Percentiles rank a stretch among this genome's conserved stretches.
Conservation (phyloP, 495 filamentous ascomycete genomes). For the Neurospora hispaniola region DNA sequence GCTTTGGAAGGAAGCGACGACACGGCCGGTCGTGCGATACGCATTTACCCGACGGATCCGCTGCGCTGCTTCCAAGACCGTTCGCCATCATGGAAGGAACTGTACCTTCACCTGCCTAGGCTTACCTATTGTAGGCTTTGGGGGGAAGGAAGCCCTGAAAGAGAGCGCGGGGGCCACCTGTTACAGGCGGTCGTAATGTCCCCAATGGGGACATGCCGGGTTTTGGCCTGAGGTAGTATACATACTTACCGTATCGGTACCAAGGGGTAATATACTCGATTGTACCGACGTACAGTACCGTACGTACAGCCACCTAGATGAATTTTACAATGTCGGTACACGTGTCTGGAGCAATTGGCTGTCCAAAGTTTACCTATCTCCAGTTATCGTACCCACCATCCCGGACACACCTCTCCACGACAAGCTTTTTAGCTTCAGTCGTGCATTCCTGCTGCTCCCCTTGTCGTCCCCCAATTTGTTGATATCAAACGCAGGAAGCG, state of each 20-base stretch:
- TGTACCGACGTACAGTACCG: neutral
- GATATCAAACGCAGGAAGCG: neutral
- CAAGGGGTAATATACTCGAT: neutral
- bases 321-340: neutral
- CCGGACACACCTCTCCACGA: neutral
- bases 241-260: neutral
- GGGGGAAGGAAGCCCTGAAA: neutral
- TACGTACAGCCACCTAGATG: neutral
- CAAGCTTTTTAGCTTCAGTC: neutral
- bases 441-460: neutral
- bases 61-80: neutral
- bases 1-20: neutral
- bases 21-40: neutral
- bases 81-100: neutral
- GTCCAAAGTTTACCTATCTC: neutral
- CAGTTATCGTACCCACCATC: neutral
- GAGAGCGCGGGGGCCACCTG: neutral
- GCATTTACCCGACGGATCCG: neutral
- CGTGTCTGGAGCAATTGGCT: conserved; percentile 1
- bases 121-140: neutral
- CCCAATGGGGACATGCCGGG: neutral
- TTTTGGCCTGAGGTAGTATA: neutral
- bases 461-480: neutral
- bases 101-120: too few species aligned
- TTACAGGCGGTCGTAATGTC: neutral